Evolutionary conservation across 148 eudicot genomes (phyloP), one percentile per base, ranked within the genome.

Genomic region (Chenopodium berlandieri): DNA sequence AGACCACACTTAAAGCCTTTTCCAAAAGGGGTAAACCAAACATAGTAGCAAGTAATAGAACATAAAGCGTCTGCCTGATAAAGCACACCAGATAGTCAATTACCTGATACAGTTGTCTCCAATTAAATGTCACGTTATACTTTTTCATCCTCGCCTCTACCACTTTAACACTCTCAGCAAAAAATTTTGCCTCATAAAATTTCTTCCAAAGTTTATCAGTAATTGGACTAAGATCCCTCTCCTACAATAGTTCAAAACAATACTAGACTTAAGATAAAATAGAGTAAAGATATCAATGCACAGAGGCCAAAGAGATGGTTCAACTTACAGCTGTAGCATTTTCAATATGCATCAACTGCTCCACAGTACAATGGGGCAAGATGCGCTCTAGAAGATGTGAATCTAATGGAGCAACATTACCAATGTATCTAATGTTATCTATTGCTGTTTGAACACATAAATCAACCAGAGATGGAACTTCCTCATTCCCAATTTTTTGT

Each of bases 101-200:
- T 84, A 93, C 97, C 97, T 93, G 90, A 85, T 90, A 95, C 85
- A 95, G 83, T 79, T 75, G 80, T 83, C 85, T 92, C 99, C 99
- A 96, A 63, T n/a, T 76, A 71, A 79, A 92, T 31, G 88, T 67
- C 46, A 84, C 87, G 80, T 78, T 86, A 11, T 19, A 78, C 40
- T 78, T 40, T 77, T 76, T 85, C 95, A 96, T 88, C 78, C 86
- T 92, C 82, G 87, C 87, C 64, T 86, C 30, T 19, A 89, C 94
- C 47, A 20, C 40, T 75, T 88, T 83, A 73, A 85, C 76, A 81
- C 80, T 82, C 44, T 88, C 81, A 23, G 64, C 84, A 80, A 94
- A 94, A 85, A 96, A 96, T 56, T 88, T 75, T 47, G 11, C 52
- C 85, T 78, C 84, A 76, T 91, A 96, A 81, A 90, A 92, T 71